These are phyloP conservation scores for Periconia macrospinosa DNA, from an alignment of 2,329 filamentous ascomycete genomes.

Conservation along the genomic window DNA sequence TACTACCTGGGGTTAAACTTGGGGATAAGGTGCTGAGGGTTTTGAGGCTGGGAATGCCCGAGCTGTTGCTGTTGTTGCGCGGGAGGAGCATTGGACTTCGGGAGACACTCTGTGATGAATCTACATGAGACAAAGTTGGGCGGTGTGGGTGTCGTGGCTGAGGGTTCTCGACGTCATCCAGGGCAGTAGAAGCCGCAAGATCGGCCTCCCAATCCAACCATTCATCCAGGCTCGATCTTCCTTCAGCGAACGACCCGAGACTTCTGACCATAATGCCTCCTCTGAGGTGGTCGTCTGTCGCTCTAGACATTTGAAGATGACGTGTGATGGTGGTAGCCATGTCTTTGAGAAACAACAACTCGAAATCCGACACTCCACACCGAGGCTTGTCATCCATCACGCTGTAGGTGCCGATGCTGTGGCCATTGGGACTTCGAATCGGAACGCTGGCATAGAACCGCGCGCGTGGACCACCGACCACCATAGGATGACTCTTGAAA, in stretches of 20 bases:
- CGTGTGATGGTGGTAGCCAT: slow-evolving; percentile 60
- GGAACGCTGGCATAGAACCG: slow-evolving; percentile 63
- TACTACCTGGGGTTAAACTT: slow-evolving; percentile 19
- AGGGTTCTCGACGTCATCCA: not conserved
- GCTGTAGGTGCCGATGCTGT: slow-evolving; percentile 63
- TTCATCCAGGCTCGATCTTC: slow-evolving; percentile 37
- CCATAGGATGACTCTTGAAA: slow-evolving; percentile 40
- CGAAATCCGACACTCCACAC: slow-evolving; percentile 51
- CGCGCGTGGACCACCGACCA: slow-evolving; percentile 32
- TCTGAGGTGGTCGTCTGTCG: slow-evolving; percentile 55
- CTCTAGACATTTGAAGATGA: slow-evolving; percentile 61
- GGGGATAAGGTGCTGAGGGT: slow-evolving; percentile 21
- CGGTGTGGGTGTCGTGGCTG: slow-evolving; percentile 22
- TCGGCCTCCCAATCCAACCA: slow-evolving; percentile 38
- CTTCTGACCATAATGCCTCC: slow-evolving; percentile 57
- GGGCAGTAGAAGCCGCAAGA: slow-evolving; percentile 9
- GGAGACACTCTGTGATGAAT: slow-evolving; percentile 3
- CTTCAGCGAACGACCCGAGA: slow-evolving; percentile 41
- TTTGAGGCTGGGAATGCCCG: slow-evolving; percentile 18
- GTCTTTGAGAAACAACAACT: slow-evolving; percentile 59
- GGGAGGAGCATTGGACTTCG: slow-evolving; percentile 18
- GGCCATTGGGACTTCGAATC: slow-evolving; percentile 59
- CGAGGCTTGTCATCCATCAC: slow-evolving; percentile 62
- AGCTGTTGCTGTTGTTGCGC: slow-evolving; percentile 22
- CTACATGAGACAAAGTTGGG: slow-evolving; percentile 13